A percentile compares a stretch with the other conserved stretches of the same genome.
Evolutionary conservation across 78 protist species (phyloP).

Genomic region (Dictyostelium capitatum): DNA sequence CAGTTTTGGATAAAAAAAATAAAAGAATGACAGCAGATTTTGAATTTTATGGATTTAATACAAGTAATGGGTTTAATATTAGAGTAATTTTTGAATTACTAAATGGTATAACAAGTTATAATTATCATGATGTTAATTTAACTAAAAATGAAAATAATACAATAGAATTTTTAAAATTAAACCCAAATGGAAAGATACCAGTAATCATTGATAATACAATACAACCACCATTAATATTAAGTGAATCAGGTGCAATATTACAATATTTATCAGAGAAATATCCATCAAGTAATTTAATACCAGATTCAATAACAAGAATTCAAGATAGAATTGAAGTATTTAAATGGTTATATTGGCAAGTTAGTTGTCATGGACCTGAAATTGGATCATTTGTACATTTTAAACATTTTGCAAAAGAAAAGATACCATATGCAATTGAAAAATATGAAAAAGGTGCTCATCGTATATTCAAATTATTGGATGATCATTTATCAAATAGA

Average conservation of each 20-base stretch:
- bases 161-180: conserved; percentile 72
- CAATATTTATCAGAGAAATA: conserved; percentile 88
- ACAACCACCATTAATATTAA: conserved; percentile 58
- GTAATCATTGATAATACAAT: conserved; percentile 73
- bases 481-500: no score
- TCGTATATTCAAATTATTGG: no score
- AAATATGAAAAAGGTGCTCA: no score
- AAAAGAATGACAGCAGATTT: neutral
- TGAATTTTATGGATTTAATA: neutral
- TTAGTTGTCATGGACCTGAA: conserved; percentile 81
- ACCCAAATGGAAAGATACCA: conserved; percentile 92
- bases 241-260: conserved; percentile 89
- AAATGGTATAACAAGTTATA: neutral
- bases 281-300: conserved; percentile 46
- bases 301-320: neutral
- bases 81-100: neutral
- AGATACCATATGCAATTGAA: no score
- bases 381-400: conserved; percentile 87
- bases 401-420: conserved; percentile 78
- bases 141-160: conserved; percentile 74
- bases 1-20: no score
- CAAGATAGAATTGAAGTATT: neutral
- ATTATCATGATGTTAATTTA: conserved; percentile 24
- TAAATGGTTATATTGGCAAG: conserved; percentile 88
- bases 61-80: neutral